Evolutionary conservation across 805 yeast genomes (phyloP), one percentile per base, ranked within the genome.

Genomic region (Pichia manshurica): DNA sequence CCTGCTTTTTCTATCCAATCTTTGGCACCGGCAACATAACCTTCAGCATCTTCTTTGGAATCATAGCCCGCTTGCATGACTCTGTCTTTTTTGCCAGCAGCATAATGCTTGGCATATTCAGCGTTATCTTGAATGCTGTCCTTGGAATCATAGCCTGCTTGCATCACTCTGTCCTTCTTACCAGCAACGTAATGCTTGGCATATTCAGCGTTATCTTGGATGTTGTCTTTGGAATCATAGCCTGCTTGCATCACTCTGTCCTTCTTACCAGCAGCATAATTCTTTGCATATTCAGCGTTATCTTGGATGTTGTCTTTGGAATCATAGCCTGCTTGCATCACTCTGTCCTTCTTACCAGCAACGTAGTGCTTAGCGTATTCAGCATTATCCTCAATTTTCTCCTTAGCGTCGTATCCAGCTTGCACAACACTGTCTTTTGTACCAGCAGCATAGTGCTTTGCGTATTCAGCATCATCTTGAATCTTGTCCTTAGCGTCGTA

Each of bases 161-260:
- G 20, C 6, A n/a, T 13, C 17, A n/a, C 20, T 9, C 20, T 33
- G 36, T 33, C 16, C 22, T 43, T 43, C 3, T 10, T 25, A 12
- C 34, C 41, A 5, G 29, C 46, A n/a, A 25, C 46, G 23, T 28
- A 17, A 6, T 36, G 9, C 6, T 43, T 36, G 4, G 33, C 40
- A 28, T 34, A 22, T 17, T 29, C 45, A n/a, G 29, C 45, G 15
- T 48, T 31, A 5, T 48, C 39, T 21, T 32, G 39, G n/a, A 25
- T 19, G 10, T 43, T 25, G 10, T 31, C 29, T 19, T 34, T 34
- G 4, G 31, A n/a, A 21, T 34, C 44, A 16, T 23, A 23, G 5
- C 22, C 46, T 5, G 37, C 22, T 10, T 21, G 19, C 13, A 19
- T 29, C 15, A 15, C 12, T 10, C 19, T 28, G 4, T 25, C 47